Base-by-base conservation (phyloP, 352 stramenopile species). In the Phytophthora citricola region DNA sequence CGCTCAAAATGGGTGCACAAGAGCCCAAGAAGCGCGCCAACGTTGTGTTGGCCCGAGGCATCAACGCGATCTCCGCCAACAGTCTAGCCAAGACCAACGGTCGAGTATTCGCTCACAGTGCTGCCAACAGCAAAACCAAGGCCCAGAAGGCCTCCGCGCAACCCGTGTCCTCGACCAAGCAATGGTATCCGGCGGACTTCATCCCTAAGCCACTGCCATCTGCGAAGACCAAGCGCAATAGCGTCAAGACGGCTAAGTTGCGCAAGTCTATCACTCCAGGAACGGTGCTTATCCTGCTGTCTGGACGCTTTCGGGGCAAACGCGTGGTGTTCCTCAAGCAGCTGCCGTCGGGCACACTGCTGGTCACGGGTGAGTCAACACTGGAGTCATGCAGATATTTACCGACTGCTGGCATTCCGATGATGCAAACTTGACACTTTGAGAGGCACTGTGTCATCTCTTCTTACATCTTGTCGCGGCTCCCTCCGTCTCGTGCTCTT, bases 321-420 rank as follows among this genome's bases (percentile, higher is more conserved):
- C 93, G 97, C 66, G 97, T 99, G 26, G 96, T 99, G n/a, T 99
- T 98, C 79, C 88, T 99, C 20, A 99, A 99, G 81, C 87, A 98
- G 61, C 85, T 99, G 34, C 88, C 91, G 52, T 99, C 97, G 38
- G 98, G 98, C 63, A 87, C 98, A 56, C 79, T 99, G 27, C 83
- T 99, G 14, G 96, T 99, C 15, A 98, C 95, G 90, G 97, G 50
- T 47, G 29, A 54, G 47, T 43, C 15, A 45, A 56, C 24, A 12
- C 11, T 54, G 47, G 6, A 26, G 7, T 40, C 17, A 14, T 12
- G n/a, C 27, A 40, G 6, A 49, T 10, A 20, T 20, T 20, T 20
- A 49, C 11, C 20, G 10, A 15, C 43, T 2, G 22, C 17, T 17
- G 52, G 26, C 12, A 75, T 86, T 86, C 75, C 77, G 32, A 84